Base-by-base conservation (phyloP, 2,329 filamentous ascomycete species). In the Intubia oerlemansii region DNA sequence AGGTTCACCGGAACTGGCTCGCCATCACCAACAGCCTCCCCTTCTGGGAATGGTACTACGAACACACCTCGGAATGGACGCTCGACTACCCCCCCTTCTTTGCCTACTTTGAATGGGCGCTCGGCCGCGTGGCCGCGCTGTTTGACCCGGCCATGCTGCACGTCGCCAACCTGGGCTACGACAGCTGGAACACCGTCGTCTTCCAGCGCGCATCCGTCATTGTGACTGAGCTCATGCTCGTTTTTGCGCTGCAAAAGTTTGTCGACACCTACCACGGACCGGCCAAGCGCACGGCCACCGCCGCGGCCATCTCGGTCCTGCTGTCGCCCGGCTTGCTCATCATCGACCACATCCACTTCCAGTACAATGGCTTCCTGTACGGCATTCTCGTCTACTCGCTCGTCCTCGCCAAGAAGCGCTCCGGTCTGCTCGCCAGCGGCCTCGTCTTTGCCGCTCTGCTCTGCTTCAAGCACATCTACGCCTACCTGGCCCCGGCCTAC, bases 51-150 rank as follows among this genome's bases (percentile, higher is more conserved):
- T 98, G 88, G 88, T 98, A 98, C 53, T 84, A 75, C 46, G 88
- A 98, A 60, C 76, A 84, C 54, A 92, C 84, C 2, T 98, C 88
- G 34, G 81, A 95, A 80, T 98, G 88, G 88, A 98, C 88, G 0
- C 73, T 98, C 44, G 88, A 98, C 55, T 98, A 98, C 48, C 88
- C 88, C 18, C 88, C 88, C 7, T 93, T 95, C 54, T 98, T 98
- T 46, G 88, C 88, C 40, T 84, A 78, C 48, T 93, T 95, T 53
- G 88, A 98, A 60, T 95, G 81, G 81, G 48, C 71, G 25, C 62
- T 98, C 42, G 88, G 85, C 26, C 78, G 88, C 42, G 57, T 71
- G 33, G 88, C 84, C 16, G 66, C 59, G 38, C 66, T 78, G 45
- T 62, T 69, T 36, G 84, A 98, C 46, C 69, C 78, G 15, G 66